Base-by-base conservation (phyloP, 805 yeast species). In the Saccharomyces paradoxus region DNA sequence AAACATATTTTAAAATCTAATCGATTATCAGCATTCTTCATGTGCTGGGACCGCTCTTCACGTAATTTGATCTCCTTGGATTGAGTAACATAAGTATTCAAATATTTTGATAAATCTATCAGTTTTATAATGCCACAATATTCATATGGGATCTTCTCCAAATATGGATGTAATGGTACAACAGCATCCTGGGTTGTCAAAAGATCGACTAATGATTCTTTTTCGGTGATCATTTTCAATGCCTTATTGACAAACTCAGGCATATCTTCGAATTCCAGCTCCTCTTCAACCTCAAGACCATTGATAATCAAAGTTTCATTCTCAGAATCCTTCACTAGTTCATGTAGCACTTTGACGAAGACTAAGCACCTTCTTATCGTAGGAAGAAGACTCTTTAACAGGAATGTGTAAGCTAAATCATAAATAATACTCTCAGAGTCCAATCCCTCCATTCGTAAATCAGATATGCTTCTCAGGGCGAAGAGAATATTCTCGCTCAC, bases 91-190 rank as follows among this genome's bases (percentile, higher is more conserved):
- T 75, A 76, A 2, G 72, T 70, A 58, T 69, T 66, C 64, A 74
- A 71, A 57, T 77, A 74, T 13, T 61, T 56, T 12, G 89, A 86
- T 48, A 86, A 64, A 50, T 78, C 77, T 32, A 80, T 72, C 50
- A 85, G 68, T 51, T 77, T 78, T 1, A 81, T 71, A 6, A 77
- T 74, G 12, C 84, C 83, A 5, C 88, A 84, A 58, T 75, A 81
- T 26, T 78, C 83, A 49, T 65, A 54, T 10, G 70, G 68, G 26
- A 63, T 58, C 9, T 55, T 50, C 24, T 31, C 48, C 50, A 65
- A 48, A 27, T 55, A 56, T 8, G 59, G 57, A 31, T 61, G 37
- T 14, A 10, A 41, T 21, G 10, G 48, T 31, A 27, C 51, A 17
- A 28, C 22, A 2, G 17, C 28, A 26, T 29, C 50, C 37, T 41